These are phyloP conservation scores for Paracamarosporium sp. DNA, from an alignment of 2,329 filamentous ascomycete species.

Conservation along the genomic window DNA sequence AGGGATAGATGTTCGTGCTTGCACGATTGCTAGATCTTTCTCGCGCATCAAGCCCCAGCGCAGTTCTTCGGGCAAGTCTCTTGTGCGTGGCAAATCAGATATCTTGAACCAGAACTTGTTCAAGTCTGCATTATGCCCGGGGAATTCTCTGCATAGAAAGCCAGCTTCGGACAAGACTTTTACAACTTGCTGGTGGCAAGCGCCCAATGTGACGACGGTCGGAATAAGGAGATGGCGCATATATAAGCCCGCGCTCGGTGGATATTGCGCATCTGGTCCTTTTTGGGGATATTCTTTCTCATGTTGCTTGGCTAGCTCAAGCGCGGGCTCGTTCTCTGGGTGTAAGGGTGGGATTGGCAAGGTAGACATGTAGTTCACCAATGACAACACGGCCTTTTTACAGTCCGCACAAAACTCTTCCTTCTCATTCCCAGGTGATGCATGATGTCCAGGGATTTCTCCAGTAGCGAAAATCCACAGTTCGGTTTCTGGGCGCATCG, in stretches of 20 bases:
- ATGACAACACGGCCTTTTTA: constrained; percentile 33
- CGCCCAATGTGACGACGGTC: constrained; percentile 53
- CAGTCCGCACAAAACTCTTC: constrained; percentile 30
- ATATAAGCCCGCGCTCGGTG: constrained; percentile 27
- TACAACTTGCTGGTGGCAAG: constrained; percentile 45
- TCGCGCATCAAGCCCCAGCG: constrained; percentile 61
- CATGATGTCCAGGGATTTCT: constrained; percentile 29
- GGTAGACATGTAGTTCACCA: constrained; percentile 36
- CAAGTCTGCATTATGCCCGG: constrained; percentile 40
- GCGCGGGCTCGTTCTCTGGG: constrained; percentile 27
- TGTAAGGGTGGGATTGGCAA: constrained; percentile 35
- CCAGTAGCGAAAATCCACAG: constrained; percentile 64
- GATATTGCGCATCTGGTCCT: constrained; percentile 26
- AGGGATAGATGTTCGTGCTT: constrained; percentile 57
- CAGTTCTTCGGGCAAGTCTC: constrained; percentile 56
- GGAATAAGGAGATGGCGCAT: constrained; percentile 40
- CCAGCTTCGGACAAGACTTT: constrained; percentile 27
- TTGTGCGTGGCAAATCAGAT: constrained; percentile 52
- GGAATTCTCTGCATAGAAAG: constrained; percentile 36
- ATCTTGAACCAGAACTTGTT: constrained; percentile 66
- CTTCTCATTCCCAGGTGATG: background rate
- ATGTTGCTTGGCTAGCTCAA: constrained; percentile 38
- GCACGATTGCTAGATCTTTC: constrained; percentile 64
- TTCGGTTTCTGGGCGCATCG: constrained; percentile 67
- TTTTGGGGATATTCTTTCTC: constrained; percentile 32